These are phyloP conservation scores for Euphrasia arctica DNA, from an alignment of 305 asterid species.

Conservation along the genomic window DNA sequence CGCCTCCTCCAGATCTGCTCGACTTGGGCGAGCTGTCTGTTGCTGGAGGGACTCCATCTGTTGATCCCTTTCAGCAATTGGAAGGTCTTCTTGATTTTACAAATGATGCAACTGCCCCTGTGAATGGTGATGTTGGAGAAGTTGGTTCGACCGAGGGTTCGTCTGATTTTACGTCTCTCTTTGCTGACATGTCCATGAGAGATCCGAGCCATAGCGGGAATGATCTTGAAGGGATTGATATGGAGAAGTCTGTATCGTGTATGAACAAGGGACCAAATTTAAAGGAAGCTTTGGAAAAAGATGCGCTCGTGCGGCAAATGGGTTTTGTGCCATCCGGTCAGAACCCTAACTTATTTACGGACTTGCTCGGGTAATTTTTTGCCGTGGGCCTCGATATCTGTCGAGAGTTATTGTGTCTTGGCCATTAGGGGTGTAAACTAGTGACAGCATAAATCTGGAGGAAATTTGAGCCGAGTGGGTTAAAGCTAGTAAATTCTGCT, in stretches of 20 bases:
- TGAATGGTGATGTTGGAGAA: slow-evolving; percentile 35
- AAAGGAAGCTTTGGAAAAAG: slow-evolving; percentile 79
- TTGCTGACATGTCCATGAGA: slow-evolving; percentile 49
- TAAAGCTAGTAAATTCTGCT: slow-evolving; percentile 22
- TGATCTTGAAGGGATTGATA: slow-evolving; percentile 42
- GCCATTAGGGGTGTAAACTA: slow-evolving; percentile 18
- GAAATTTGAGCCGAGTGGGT: slow-evolving; percentile 15
- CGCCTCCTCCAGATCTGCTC: slow-evolving; percentile 78
- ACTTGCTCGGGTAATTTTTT: slow-evolving; percentile 61
- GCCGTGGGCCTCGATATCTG: slow-evolving; percentile 1
- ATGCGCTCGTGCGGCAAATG: slow-evolving; percentile 86
- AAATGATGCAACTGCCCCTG: slow-evolving; percentile 38
- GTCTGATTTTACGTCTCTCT: slow-evolving; percentile 59
- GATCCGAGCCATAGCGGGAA: slow-evolving; percentile 38
- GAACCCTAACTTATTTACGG: slow-evolving; percentile 84
- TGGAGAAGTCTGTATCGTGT: slow-evolving; percentile 32
- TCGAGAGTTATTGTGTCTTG: slow-evolving; percentile 19
- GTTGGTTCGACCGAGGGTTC: slow-evolving; percentile 35
- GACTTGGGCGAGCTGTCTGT: slow-evolving; percentile 74
- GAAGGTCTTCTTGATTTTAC: slow-evolving; percentile 76
- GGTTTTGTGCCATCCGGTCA: slow-evolving; percentile 84
- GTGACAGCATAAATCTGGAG: slow-evolving; percentile 18
- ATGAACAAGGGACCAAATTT: slow-evolving; percentile 62
- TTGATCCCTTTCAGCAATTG: slow-evolving; percentile 84
- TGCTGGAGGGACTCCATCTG: slow-evolving; percentile 37